Evolutionary conservation across 2,329 filamentous ascomycete genomes (phyloP).

Genomic region (Colletotrichum theobromicola): DNA sequence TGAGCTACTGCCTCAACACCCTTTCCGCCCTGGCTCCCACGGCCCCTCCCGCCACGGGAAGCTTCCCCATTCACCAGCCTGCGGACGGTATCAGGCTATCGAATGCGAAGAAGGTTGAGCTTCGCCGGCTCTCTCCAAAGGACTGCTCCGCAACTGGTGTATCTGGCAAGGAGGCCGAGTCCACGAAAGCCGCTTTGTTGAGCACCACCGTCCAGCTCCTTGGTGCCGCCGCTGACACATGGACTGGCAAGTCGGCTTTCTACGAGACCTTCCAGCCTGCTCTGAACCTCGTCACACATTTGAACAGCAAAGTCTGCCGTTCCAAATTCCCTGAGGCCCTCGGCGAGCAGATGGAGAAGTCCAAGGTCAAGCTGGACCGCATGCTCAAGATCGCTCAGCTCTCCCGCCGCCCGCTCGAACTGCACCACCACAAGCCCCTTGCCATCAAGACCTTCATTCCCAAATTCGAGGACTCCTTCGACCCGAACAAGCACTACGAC

Average conservation of each 20-base stretch:
- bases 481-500: slow-evolving; percentile 96
- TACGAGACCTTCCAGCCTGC: slow-evolving; percentile 77
- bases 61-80: slow-evolving; percentile 67
- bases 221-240: slow-evolving; percentile 72
- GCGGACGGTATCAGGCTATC: slow-evolving; percentile 55
- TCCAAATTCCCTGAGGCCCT: slow-evolving; percentile 54
- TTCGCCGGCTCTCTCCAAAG: slow-evolving; percentile 62
- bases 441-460: slow-evolving; percentile 88
- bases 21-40: slow-evolving; percentile 70
- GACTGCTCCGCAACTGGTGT: slow-evolving; percentile 52
- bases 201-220: slow-evolving; percentile 70
- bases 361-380: slow-evolving; percentile 51
- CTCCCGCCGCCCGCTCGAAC: slow-evolving; percentile 77
- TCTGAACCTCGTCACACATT: slow-evolving; percentile 61
- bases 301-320: slow-evolving; percentile 59
- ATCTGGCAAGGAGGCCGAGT: slow-evolving; percentile 27
- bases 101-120: slow-evolving; percentile 40
- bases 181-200: slow-evolving; percentile 63
- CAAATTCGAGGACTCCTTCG: slow-evolving; percentile 96
- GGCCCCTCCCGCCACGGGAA: slow-evolving; percentile 52
- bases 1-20: slow-evolving; percentile 81
- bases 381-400: slow-evolving; percentile 67
- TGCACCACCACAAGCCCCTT: slow-evolving; percentile 88
- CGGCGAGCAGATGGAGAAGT: slow-evolving; percentile 44
- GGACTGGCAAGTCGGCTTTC: slow-evolving; percentile 77